phyloP scores from a whole-genome alignment of 1,284 basidiomycete species.

The Sphaerobolus stellatus region DNA sequence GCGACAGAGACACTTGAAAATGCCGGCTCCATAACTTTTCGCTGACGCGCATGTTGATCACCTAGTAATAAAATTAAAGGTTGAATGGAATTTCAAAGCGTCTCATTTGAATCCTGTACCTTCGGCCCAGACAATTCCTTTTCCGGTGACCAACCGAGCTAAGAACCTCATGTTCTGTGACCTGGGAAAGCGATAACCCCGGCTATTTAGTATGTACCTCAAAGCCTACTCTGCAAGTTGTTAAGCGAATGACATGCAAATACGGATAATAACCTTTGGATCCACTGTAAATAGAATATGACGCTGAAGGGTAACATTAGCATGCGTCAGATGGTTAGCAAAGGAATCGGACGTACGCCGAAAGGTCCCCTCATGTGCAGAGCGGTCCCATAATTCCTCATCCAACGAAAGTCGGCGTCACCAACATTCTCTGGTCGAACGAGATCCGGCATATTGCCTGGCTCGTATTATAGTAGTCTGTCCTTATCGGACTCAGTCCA shows the following conservation, averaged over 20 bases:
- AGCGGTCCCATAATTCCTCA: neutral
- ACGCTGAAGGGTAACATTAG: neutral
- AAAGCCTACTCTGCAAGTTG: neutral
- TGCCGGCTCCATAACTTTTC: neutral
- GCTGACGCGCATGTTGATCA: neutral
- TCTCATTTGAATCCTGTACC: conserved; percentile 24
- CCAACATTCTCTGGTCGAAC: neutral
- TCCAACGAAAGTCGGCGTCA: neutral
- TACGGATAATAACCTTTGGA: neutral
- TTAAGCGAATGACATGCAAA: neutral
- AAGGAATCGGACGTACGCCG: neutral
- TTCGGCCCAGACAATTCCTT: neutral
- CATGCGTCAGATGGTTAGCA: neutral
- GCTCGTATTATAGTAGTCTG: too few species aligned
- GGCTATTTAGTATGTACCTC: neutral
- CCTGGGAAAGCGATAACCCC: neutral
- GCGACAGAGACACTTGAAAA: neutral
- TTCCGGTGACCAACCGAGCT: neutral
- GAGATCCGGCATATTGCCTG: too few species aligned
- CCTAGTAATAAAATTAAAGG: neutral
- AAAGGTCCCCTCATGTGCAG: neutral
- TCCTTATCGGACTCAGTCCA: neutral
- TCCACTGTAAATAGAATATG: neutral
- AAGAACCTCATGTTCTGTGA: neutral
- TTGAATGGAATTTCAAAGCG: conserved; percentile 15